Evolutionary conservation across 352 stramenopile genomes (phyloP).

Genomic region (Globisporangium sylvaticum): DNA sequence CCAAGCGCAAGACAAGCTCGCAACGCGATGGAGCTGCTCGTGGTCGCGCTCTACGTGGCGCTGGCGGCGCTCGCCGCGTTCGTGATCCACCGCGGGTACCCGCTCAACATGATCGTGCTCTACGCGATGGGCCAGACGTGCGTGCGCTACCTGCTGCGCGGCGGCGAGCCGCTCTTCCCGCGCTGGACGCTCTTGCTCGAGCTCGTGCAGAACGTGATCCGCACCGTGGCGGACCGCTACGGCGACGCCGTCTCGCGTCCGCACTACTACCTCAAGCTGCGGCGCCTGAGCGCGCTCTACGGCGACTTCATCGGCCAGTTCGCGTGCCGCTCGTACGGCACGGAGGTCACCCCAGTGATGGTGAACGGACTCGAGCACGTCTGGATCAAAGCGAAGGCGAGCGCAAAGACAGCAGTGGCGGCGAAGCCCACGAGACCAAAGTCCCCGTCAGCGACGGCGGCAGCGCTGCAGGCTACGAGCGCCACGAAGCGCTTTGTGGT

Average conservation of each 20-base stretch:
- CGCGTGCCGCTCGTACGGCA: conserved; percentile 15
- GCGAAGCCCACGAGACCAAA: neutral
- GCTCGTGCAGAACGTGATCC: conserved; percentile 21
- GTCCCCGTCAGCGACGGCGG: neutral
- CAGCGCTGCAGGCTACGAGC: conserved; percentile 5
- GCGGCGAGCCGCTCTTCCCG: conserved; percentile 12
- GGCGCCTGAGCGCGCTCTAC: conserved; percentile 18
- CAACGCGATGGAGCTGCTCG: neutral
- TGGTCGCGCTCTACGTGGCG: neutral
- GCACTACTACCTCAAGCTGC: conserved; percentile 20
- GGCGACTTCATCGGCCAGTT: conserved; percentile 26
- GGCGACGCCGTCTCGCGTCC: conserved; percentile 15
- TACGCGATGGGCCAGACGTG: neutral
- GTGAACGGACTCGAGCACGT: conserved; percentile 44
- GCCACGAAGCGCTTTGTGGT: conserved; percentile 22
- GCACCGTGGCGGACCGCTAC: conserved; percentile 14
- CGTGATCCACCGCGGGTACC: conserved; percentile 10
- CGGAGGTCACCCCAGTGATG: conserved; percentile 19
- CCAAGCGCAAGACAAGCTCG: neutral
- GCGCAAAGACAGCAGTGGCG: neutral
- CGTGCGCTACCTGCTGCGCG: conserved; percentile 1
- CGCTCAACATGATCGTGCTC: conserved; percentile 13
- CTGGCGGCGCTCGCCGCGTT: neutral
- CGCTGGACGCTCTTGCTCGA: conserved; percentile 40
- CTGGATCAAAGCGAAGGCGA: conserved; percentile 22